Evolutionary conservation across 352 stramenopile genomes (phyloP).

Genomic region (Globisporangium echinulatum): DNA sequence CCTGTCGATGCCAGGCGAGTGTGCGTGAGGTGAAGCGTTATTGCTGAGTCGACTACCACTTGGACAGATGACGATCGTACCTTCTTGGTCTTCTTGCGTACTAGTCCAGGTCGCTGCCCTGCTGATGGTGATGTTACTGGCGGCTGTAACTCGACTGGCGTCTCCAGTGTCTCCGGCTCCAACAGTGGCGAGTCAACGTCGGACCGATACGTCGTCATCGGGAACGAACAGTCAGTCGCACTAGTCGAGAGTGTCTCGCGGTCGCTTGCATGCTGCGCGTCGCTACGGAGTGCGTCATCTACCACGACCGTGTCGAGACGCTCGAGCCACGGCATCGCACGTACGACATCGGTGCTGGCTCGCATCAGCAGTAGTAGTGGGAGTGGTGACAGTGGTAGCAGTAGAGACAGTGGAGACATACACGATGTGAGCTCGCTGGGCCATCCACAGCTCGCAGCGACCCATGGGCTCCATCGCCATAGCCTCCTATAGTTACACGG

Average conservation of each 20-base stretch:
- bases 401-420: not conserved
- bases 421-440: not conserved
- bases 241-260: slow-evolving; percentile 24
- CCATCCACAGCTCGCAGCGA: no score
- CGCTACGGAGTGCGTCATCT: slow-evolving; percentile 33
- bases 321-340: slow-evolving; percentile 41
- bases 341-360: slow-evolving; percentile 25
- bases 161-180: not conserved
- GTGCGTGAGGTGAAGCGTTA: no score
- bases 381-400: no score
- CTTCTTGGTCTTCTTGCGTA: slow-evolving; percentile 10
- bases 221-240: slow-evolving; percentile 30
- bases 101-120: not conserved
- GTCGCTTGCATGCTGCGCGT: slow-evolving; percentile 36
- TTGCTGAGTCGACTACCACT: no score
- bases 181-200: slow-evolving; percentile 4
- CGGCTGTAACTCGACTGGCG: not conserved
- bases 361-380: no score
- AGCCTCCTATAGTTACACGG: not conserved
- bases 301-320: slow-evolving; percentile 38
- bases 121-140: not conserved
- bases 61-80: not conserved
- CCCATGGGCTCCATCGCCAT: not conserved
- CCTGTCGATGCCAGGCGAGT: not conserved
- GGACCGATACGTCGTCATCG: slow-evolving; percentile 22